Evolutionary conservation across 2,329 filamentous ascomycete species (phyloP), one percentile per base, ranked within the genome.

Genomic region (Trematosphaeria pertusa): DNA sequence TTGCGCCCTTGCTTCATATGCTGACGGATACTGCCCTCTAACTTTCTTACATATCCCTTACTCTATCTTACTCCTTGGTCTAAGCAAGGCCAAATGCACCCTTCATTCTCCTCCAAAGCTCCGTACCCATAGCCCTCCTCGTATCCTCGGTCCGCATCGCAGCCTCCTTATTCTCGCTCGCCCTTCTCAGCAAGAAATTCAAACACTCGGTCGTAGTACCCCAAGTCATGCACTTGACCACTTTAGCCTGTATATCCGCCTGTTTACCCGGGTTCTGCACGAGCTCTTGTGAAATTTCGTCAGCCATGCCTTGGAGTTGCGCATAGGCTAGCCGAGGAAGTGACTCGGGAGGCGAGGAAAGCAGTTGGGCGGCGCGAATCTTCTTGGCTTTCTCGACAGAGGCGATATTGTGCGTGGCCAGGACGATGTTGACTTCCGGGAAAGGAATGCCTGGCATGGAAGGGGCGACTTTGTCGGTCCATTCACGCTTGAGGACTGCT

Each of bases 241-340:
- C 78, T 47, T 72, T 73, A 12, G 77, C 58, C 45, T 69, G 63
- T 0, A 62, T 62, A 30, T 69, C 69, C 60, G 62, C 60, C 62
- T 71, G 53, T 43, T 69, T 61, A 62, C 70, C 56, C 15, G 66
- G 58, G 21, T 74, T 73, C 46, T 81, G 73, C 12, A 85, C 67
- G 0, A 85, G 67, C 3, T 74, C 72, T 56, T 81, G 80, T 46
- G 87, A 91, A 41, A 97, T 85, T 67, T 97, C 92, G 60, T 97
- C 93, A 1, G 93, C 93, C 93, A 97, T 97, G 31, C 93, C 92
- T 76, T 93, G 88, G 1, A 97, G 82, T 74, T 97, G 92, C 2
- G 88, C 88, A 69, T 90, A 91, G 0, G 74, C 72, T 8, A 84
- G 71, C 2, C 59, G 52, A 0, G 65, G 65, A 1, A 69, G 58